These are phyloP conservation scores for Phoma herbarum DNA, from an alignment of 2,329 filamentous ascomycete species.

Conservation along the genomic window DNA sequence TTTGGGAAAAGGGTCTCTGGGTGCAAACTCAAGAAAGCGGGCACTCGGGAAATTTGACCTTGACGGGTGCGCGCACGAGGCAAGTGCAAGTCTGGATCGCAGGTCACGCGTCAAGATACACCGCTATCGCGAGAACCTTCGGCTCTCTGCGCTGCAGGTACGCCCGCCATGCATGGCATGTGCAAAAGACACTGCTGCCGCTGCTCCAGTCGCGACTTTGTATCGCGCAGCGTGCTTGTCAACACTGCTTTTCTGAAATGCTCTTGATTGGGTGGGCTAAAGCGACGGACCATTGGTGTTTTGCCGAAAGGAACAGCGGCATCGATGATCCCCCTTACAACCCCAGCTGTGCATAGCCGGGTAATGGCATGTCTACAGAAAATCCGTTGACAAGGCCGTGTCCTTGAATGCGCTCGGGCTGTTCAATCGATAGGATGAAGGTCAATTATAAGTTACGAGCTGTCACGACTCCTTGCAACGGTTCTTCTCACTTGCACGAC, in stretches of 20 bases:
- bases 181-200: slow-evolving; percentile 16
- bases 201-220: slow-evolving; percentile 2
- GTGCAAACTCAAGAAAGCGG: slow-evolving; percentile 16
- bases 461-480: neutral
- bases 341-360: slow-evolving; percentile 4
- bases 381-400: slow-evolving; percentile 1
- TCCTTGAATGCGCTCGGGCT: neutral
- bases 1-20: slow-evolving; percentile 11
- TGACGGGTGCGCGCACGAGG: slow-evolving; percentile 15
- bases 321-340: slow-evolving; percentile 6
- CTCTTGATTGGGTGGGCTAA: slow-evolving; percentile 18
- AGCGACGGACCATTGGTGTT: slow-evolving; percentile 1
- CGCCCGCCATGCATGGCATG: slow-evolving; percentile 6
- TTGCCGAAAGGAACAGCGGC: slow-evolving; percentile 11
- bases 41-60: slow-evolving; percentile 17
- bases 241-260: neutral
- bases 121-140: slow-evolving; percentile 17
- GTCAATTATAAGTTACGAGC: neutral
- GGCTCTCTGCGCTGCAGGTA: slow-evolving; percentile 5
- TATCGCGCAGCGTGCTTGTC: slow-evolving; percentile 4
- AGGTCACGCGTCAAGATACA: slow-evolving; percentile 21
- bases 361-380: neutral
- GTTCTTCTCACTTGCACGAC: slow-evolving; percentile 3
- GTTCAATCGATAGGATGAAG: neutral
- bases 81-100: slow-evolving; percentile 16